Conservation (phyloP, 768 basidiomycete species). For the Hortiboletus flavorubellus region DNA sequence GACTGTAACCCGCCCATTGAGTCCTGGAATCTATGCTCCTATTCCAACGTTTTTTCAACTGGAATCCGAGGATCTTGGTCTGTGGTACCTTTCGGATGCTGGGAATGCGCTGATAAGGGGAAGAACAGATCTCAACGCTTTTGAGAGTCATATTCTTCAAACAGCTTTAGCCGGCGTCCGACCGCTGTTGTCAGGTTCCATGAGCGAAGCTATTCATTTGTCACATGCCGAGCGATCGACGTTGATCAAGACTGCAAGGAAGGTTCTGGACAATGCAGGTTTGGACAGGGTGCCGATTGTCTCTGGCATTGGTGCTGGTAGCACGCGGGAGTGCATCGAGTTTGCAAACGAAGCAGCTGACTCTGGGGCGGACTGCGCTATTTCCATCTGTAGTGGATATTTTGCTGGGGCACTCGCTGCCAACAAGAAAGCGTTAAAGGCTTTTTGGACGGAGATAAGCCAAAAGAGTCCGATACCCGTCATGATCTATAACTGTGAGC, state of each 20-base stretch:
- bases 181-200: constrained; percentile 74
- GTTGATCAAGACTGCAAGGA: constrained; percentile 65
- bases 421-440: constrained; percentile 67
- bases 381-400: constrained; percentile 86
- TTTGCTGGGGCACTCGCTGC: constrained; percentile 71
- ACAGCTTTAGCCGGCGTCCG: constrained; percentile 65
- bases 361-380: constrained; percentile 83
- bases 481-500: constrained; percentile 82
- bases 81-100: constrained; percentile 23
- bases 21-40: constrained; percentile 79
- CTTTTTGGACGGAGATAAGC: constrained; percentile 73
- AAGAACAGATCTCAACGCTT: constrained; percentile 54
- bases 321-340: constrained; percentile 79
- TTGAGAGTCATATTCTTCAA: constrained; percentile 63
- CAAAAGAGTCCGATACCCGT: constrained; percentile 83
- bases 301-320: constrained; percentile 79
- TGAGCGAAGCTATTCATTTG: constrained; percentile 82
- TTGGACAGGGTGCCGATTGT: constrained; percentile 62
- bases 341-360: constrained; percentile 73
- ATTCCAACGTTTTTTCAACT: constrained; percentile 82
- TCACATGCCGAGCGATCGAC: constrained; percentile 61
- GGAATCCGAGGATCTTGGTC: constrained; percentile 79
- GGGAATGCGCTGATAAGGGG: constrained; percentile 4
- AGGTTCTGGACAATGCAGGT: constrained; percentile 65
- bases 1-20: constrained; percentile 50